Conservation (phyloP, 495 filamentous ascomycete species). For the Podospora appendiculata region DNA sequence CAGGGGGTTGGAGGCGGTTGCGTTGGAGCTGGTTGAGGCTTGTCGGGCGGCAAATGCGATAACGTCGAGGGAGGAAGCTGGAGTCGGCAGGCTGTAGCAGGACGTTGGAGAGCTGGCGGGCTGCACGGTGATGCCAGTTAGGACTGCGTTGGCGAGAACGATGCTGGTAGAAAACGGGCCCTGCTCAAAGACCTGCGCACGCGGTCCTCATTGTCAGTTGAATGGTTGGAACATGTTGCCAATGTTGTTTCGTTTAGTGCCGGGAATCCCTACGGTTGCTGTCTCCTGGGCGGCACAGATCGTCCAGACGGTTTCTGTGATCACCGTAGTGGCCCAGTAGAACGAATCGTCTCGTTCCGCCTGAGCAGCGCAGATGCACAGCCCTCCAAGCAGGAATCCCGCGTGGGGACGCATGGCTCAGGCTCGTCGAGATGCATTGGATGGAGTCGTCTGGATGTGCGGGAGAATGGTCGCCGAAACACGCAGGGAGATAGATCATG, state of each 20-base stretch:
- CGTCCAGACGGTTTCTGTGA: constrained; percentile 15
- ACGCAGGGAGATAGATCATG: too few relatives aligned
- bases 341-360: background rate
- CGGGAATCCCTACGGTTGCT: constrained; percentile 1
- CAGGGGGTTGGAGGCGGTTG: constrained; percentile 1
- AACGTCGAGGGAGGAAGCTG: constrained; percentile 4
- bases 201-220: background rate
- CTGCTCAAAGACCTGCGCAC: constrained; percentile 2
- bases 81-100: constrained; percentile 14
- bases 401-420: too few relatives aligned
- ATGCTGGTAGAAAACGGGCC: constrained; percentile 7
- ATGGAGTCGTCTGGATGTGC: too few relatives aligned
- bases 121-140: constrained; percentile 14
- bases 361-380: too few relatives aligned
- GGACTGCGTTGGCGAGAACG: constrained; percentile 3
- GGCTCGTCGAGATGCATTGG: too few relatives aligned
- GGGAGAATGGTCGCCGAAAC: too few relatives aligned
- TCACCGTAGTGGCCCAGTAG: background rate
- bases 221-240: background rate
- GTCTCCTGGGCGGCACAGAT: constrained; percentile 7
- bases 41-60: constrained; percentile 6
- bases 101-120: constrained; percentile 13
- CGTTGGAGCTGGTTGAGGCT: background rate
- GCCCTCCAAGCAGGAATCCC: too few relatives aligned
- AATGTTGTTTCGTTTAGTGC: too few relatives aligned